phyloP scores from a whole-genome alignment of 495 filamentous ascomycete species.

The Neurospora sp. region DNA sequence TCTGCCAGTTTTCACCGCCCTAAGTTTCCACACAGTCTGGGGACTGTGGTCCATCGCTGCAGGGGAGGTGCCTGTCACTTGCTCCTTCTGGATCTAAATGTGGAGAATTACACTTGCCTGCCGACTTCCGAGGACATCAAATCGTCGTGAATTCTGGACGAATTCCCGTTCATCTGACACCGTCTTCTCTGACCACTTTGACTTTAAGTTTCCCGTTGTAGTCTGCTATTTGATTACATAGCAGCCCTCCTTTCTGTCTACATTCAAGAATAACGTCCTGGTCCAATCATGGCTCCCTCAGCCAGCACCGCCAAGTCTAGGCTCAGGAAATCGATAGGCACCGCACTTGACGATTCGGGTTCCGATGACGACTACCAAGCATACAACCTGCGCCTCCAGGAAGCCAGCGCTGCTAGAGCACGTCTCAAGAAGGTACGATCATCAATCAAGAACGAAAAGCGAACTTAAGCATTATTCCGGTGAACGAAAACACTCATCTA shows the following conservation, averaged over 20 bases:
- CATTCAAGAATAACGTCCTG: not conserved
- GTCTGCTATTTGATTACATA: not conserved
- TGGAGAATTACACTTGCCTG: not conserved
- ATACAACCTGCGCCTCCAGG: constrained; percentile 8
- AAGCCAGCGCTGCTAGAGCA: constrained; percentile 12
- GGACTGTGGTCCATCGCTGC: not conserved
- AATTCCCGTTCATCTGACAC: not conserved
- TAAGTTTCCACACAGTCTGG: not conserved
- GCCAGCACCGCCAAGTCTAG: constrained; percentile 11
- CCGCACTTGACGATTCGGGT: not conserved
- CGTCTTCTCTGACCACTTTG: not conserved
- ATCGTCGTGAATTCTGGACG: not conserved
- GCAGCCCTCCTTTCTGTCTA: not conserved
- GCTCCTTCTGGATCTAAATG: not conserved
- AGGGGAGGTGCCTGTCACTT: constrained; percentile 5
- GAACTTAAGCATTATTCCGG: not conserved
- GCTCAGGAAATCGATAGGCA: not conserved
- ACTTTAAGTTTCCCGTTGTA: not conserved
- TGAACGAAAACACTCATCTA: not conserved
- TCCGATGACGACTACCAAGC: constrained; percentile 12
- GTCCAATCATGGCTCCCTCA: constrained; percentile 9
- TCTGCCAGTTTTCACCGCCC: constrained; percentile 18
- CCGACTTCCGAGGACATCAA: not conserved
- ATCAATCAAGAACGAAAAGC: not conserved
- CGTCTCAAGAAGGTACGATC: constrained; percentile 10